Conservation (phyloP, 257 asterid species). For the Mitragyna speciosa region DNA sequence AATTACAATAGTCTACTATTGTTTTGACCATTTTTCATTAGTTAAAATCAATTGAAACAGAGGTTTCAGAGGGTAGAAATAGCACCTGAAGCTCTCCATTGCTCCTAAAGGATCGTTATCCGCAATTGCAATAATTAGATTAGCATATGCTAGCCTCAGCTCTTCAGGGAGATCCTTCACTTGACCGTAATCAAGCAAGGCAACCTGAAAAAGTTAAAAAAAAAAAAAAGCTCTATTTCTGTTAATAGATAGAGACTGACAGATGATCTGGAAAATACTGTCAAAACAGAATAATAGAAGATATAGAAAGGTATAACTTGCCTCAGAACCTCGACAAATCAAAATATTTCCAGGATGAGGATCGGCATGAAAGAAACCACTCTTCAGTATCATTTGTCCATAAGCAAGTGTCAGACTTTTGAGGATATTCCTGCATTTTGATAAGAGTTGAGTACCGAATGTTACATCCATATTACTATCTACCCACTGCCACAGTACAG, state of each 20-base stretch:
- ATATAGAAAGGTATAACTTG: slow-evolving; percentile 31
- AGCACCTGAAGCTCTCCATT: slow-evolving; percentile 83
- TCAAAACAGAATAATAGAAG: slow-evolving; percentile 5
- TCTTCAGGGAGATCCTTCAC: slow-evolving; percentile 95
- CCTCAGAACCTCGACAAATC: slow-evolving; percentile 94
- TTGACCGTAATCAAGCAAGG: slow-evolving; percentile 98
- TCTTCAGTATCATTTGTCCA: slow-evolving; percentile 94
- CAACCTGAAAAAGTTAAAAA: slow-evolving; percentile 58
- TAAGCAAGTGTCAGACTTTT: slow-evolving; percentile 87
- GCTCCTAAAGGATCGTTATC: slow-evolving; percentile 81
- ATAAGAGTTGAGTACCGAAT: slow-evolving; percentile 17
- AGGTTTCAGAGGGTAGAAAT: slow-evolving; percentile 11
- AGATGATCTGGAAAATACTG: neutral
- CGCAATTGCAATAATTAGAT: slow-evolving; percentile 84
- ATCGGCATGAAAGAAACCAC: slow-evolving; percentile 98
- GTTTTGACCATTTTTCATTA: neutral
- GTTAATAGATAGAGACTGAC: neutral
- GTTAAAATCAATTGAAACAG: neutral
- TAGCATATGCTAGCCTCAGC: slow-evolving; percentile 91
- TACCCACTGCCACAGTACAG: neutral
- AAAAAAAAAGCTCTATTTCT: neutral
- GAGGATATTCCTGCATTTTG: slow-evolving; percentile 74
- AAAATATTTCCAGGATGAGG: slow-evolving; percentile 99
- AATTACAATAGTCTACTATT: neutral
- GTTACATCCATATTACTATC: slow-evolving; percentile 11